Base-by-base conservation (phyloP, 2,329 filamentous ascomycete species). In the Cephalotrichum gorgonifer region DNA sequence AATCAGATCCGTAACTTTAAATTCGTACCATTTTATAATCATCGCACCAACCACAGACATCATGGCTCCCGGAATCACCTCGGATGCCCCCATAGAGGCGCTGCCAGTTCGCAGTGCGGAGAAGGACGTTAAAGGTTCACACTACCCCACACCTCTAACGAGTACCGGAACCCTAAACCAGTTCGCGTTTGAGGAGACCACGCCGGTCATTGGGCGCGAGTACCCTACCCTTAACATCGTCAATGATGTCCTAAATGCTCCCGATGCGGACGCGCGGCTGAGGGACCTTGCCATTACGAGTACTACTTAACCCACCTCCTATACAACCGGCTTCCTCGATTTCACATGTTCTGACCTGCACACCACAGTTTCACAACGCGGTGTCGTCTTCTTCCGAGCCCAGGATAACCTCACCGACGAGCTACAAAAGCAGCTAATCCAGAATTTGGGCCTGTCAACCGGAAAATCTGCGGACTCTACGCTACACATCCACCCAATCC, bases 301-400 rank as follows among this genome's bases (percentile, higher is more conserved):
- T 79, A 62, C 14, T 17, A 15, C n/a, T 7, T 23, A 23, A 25
- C 23, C 26, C n/a, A 15, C 22, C 14, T 26, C n/a, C n/a, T 22
- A 6, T 12, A n/a, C 17, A 20, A n/a, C n/a, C n/a, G n/a, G n/a
- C n/a, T n/a, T n/a, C n/a, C n/a, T n/a, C n/a, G n/a, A n/a, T n/a
- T n/a, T n/a, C n/a, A n/a, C n/a, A n/a, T n/a, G n/a, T n/a, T n/a
- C n/a, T n/a, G n/a, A n/a, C n/a, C n/a, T n/a, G n/a, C n/a, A n/a
- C n/a, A n/a, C 39, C 22, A 51, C 33, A 81, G 78, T 83, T 53
- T 81, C 79, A 1, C 72, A 76, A 53, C 71, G 81, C 14, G 79
- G 79, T 2, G 80, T 84, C 2, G 79, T 84, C 38, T 82, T 84
- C 62, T 80, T 84, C 60, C 74, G 80, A 14, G 68, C 71, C 9